Evolutionary conservation across 805 yeast genomes (phyloP), one percentile per base, ranked within the genome.

Genomic region (Jamesozyma lodderae): DNA sequence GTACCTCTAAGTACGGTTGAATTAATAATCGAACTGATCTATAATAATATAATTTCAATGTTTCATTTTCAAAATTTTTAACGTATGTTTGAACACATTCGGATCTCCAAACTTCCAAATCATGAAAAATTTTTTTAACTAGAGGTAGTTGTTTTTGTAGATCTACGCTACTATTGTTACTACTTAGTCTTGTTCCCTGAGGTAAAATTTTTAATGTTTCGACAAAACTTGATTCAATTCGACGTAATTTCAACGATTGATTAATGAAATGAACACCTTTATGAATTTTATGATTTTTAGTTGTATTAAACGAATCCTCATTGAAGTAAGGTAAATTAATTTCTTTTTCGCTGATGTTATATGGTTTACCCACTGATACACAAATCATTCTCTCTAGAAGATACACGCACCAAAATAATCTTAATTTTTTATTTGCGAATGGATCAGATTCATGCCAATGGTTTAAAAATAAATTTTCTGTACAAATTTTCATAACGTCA

Each of bases 331-430:
- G 80, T 30, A 75, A 43, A 40, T 69, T 66, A 32, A 76, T 69
- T 31, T 68, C 66, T 3, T 64, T 47, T 52, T 78, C 84, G 17
- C 63, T 57, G n/a, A 79, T 51, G 1, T 70, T 61, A 47, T 72
- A 75, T 1, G 75, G 74, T 49, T 72, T 73, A 4, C 81, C 78
- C 10, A 78, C 77, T 7, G 81, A 74, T 27, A 76, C 70, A 27
- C 78, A 70, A 35, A 76, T 73, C 60, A 77, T 68, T 51, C 81
- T 68, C 49, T 78, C 84, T 32, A 75, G 51, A n/a, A 75, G 49
- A 52, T 77, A 78, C 6, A 72, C 70, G 51, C 79, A 73, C 83
- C 83, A 78, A 60, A 79, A 78, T 14, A 74, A 58, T 44, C 82
- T 64, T 57, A 75, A 55, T 48, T 66, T 68, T 37, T 64, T 63